Base-by-base conservation (phyloP, 139 green algal genomes). In the Coccomyxa sp. region DNA sequence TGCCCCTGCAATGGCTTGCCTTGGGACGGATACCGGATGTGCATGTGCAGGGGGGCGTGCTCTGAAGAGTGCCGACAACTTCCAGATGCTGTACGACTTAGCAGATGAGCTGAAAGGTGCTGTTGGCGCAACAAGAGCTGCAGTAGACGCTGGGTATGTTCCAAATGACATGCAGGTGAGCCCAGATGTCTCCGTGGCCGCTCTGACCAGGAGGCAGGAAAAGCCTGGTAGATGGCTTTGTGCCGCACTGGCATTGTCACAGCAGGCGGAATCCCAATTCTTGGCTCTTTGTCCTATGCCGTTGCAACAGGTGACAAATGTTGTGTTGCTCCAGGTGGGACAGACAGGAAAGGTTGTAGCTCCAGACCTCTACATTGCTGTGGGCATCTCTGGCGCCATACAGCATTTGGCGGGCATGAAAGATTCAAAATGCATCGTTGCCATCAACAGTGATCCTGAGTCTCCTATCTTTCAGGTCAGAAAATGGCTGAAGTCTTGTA, bases 291-390 rank as follows among this genome's bases (percentile, higher is more conserved):
- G n/a, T n/a, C n/a, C n/a, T n/a, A n/a, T n/a, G n/a, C n/a, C n/a
- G n/a, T n/a, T n/a, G n/a, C n/a, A n/a, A n/a, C n/a, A n/a, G n/a
- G n/a, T n/a, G n/a, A n/a, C n/a, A n/a, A n/a, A n/a, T 64, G 50
- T 33, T 29, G 54, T 50, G 6, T 55, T 18, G 58, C 31, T 40
- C 70, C 92, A 98, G 94, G 92, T 98, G 10, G 95, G 95, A 9
- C 95, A 98, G 84, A 98, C 95, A 1, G 95, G 95, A 69, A 98
- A 98, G 86, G 90, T 98, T 54, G 92, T 98, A 31, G 94, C 95
- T 0, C 95, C 95, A 0, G 87, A 98, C 41, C 82, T 98, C 74
- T 98, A 98, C 88, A 91, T 98, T 24, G 95, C 93, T 1, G 76
- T 98, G 12, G 95, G 95, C 73, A 98, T 98, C 84, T 95, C 88